Conservation (phyloP, 228 moss, liverwort and hornwort genomes). For the Sphagnum magellanicum region DNA sequence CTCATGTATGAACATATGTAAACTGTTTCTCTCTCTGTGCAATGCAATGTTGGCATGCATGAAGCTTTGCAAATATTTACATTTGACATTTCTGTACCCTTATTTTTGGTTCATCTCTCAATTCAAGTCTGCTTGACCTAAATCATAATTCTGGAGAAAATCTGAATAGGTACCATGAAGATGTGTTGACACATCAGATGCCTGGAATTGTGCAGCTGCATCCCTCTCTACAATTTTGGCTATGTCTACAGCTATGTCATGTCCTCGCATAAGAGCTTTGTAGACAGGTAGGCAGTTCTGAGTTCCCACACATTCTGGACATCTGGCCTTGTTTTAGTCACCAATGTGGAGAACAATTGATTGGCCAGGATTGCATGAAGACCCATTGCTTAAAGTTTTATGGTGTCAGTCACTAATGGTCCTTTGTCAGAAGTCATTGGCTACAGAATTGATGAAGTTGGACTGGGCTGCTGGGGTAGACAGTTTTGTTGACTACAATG, state of each 20-base stretch:
- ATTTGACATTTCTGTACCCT: too few relatives aligned
- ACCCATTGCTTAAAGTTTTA: neutral
- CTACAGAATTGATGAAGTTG: neutral
- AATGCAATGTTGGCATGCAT: too few relatives aligned
- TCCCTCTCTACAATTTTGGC: constrained; percentile 83
- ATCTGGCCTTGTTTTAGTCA: too few relatives aligned
- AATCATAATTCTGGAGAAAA: too few relatives aligned
- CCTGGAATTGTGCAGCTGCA: constrained; percentile 52
- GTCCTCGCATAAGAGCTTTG: constrained; percentile 76
- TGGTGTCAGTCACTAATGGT: too few relatives aligned
- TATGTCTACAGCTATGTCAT: constrained; percentile 78
- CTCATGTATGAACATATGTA: too few relatives aligned
- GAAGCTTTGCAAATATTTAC: too few relatives aligned
- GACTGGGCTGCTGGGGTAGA: neutral
- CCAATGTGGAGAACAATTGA: neutral
- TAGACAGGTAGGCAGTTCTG: constrained; percentile 61
- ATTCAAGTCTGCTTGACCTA: too few relatives aligned
- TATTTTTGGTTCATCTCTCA: too few relatives aligned
- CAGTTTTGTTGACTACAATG: constrained; percentile 78
- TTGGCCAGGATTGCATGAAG: neutral
- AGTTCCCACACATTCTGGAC: too few relatives aligned
- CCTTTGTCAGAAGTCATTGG: neutral
- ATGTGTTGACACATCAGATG: neutral
- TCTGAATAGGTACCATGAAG: neutral
- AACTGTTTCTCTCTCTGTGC: too few relatives aligned